Base-by-base conservation (phyloP, 202 grass and related monocot genomes). In the Panicum virgatum region DNA sequence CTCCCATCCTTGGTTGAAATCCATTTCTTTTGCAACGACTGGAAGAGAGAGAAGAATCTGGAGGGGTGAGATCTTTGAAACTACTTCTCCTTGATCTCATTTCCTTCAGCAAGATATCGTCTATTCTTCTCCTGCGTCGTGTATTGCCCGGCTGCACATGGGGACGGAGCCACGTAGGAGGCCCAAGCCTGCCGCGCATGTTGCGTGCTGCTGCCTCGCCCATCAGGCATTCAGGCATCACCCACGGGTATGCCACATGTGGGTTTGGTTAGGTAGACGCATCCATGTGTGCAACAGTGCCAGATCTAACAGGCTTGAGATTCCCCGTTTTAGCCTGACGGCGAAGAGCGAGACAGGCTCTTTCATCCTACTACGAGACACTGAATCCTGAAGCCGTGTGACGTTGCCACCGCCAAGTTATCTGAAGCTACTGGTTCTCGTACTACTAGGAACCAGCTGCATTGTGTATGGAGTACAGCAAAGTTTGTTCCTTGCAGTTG, bases 231-330 rank as follows among this genome's bases (percentile, higher is more conserved):
- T n/a, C n/a, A n/a, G n/a, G 5, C 14, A 42, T 80, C 69, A 70
- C 62, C 52, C 68, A 37, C 53, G 64, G 27, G 53, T 12, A 25
- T 19, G 48, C 12, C 39, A 6, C 73, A 83, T 79, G 83, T 79
- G 84, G 66, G 88, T 70, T 83, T 90, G 84, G n/a, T n/a, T n/a
- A n/a, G n/a, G 79, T 86, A 67, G 56, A 32, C 16, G 7, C 72
- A 13, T 60, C 77, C 82, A 75, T 78, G 73, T 26, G 74, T 75
- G 43, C 73, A 61, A 68, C 59, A 52, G 51, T 56, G 67, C 60
- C n/a, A 88, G 66, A 72, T 78, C 46, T 40, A 16, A n/a, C 15
- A 18, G 57, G 71, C 18, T 45, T 29, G 73, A 51, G 73, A 51
- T 66, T 60, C 47, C 30, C 30, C 15, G 15, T 64, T 63, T 26